A percentile compares a stretch with the other conserved stretches of the same genome.
Conservation (phyloP, 495 filamentous ascomycete genomes). For the Neurospora sp. region DNA sequence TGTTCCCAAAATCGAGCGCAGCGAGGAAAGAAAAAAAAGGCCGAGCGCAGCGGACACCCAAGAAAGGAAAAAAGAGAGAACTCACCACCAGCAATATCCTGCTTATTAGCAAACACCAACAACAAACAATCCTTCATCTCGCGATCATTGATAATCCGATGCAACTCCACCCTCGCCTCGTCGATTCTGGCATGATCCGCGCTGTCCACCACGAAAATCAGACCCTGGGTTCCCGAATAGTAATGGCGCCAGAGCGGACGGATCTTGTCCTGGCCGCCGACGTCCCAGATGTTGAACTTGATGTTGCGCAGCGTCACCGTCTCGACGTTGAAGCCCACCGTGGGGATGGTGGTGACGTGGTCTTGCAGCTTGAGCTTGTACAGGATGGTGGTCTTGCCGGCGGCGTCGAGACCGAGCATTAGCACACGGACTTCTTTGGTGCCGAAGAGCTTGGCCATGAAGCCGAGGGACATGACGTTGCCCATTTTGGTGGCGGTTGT, state of each 20-base stretch:
- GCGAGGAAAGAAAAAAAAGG: not conserved
- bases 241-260: constrained; percentile 96
- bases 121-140: constrained; percentile 97
- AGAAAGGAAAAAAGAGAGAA: constrained; percentile 3
- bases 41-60: not conserved
- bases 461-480: constrained; percentile 12
- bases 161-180: constrained; percentile 80
- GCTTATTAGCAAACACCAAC: constrained; percentile 96
- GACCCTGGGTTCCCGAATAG: constrained; percentile 95
- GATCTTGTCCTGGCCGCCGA: constrained; percentile 99
- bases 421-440: constrained; percentile 97
- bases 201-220: constrained; percentile 97
- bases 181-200: constrained; percentile 77
- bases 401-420: constrained; percentile 95
- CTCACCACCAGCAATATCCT: constrained; percentile 80
- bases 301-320: constrained; percentile 99
- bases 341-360: constrained; percentile 97
- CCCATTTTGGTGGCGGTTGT: constrained; percentile 12
- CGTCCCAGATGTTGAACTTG: constrained; percentile 99
- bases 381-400: constrained; percentile 98
- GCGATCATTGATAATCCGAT: constrained; percentile 90
- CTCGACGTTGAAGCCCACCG: constrained; percentile 98
- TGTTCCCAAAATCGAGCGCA: not conserved
- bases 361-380: constrained; percentile 99
- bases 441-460: constrained; percentile 89